Evolutionary conservation across 2,329 filamentous ascomycete species (phyloP).

Genomic region (Monilinia aucupariae): DNA sequence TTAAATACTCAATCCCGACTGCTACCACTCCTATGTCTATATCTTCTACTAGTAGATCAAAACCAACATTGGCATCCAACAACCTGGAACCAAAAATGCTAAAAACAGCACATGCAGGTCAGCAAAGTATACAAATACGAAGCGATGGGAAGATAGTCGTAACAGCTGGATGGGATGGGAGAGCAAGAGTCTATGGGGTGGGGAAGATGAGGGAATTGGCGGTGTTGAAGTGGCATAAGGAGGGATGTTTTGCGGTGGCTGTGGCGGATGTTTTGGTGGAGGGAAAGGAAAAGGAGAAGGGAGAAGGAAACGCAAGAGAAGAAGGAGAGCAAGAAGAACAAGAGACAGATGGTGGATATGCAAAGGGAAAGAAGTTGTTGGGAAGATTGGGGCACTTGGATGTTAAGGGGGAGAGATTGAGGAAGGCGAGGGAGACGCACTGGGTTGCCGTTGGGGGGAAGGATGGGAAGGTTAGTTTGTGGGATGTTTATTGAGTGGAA

Average conservation of each 20-base stretch:
- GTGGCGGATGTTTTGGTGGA: slow-evolving; percentile 48
- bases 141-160: slow-evolving; percentile 79
- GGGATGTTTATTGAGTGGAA: slow-evolving; percentile 68
- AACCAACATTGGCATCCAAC: background rate
- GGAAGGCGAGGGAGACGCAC: slow-evolving; percentile 65
- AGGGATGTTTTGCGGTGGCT: slow-evolving; percentile 75
- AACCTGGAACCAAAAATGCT: slow-evolving; percentile 45
- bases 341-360: background rate
- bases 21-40: slow-evolving; percentile 26
- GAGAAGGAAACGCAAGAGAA: too few species aligned
- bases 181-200: slow-evolving; percentile 72
- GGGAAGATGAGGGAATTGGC: slow-evolving; percentile 82
- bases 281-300: background rate
- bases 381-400: slow-evolving; percentile 36
- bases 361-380: slow-evolving; percentile 17
- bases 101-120: slow-evolving; percentile 84
- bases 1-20: slow-evolving; percentile 63
- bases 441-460: slow-evolving; percentile 79
- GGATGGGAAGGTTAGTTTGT: slow-evolving; percentile 90
- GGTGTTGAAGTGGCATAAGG: slow-evolving; percentile 89
- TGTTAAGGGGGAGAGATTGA: slow-evolving; percentile 59
- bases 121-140: slow-evolving; percentile 73
- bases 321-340: background rate
- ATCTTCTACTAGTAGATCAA: background rate
- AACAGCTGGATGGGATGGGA: slow-evolving; percentile 88